Conservation (phyloP, 495 filamentous ascomycete species). For the Pyrenopolyporus hunteri region DNA sequence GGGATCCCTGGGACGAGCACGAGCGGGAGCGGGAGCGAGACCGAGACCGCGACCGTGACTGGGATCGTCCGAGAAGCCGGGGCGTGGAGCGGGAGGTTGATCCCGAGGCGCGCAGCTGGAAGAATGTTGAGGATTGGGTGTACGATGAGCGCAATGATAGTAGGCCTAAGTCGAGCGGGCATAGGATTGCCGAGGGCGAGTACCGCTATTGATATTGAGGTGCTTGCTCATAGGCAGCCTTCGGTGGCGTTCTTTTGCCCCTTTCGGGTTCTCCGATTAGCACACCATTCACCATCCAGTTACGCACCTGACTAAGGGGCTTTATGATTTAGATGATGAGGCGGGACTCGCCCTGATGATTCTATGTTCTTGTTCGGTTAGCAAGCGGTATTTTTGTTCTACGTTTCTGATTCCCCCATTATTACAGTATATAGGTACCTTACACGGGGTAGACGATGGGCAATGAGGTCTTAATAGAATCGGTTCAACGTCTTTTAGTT, state of each 20-base stretch:
- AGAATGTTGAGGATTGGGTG: conserved; percentile 43
- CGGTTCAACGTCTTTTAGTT: not conserved
- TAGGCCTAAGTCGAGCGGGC: conserved; percentile 24
- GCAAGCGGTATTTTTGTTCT: not conserved
- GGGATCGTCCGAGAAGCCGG: conserved; percentile 9
- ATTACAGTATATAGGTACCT: not conserved
- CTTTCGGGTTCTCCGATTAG: not conserved
- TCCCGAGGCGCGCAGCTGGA: conserved; percentile 39
- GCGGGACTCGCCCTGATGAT: too few relatives aligned
- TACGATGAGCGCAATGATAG: conserved; percentile 30
- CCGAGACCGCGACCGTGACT: conserved; percentile 2
- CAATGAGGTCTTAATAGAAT: not conserved
- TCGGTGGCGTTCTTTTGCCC: not conserved
- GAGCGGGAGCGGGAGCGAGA: conserved; percentile 10
- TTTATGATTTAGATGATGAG: not conserved
- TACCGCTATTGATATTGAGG: conserved; percentile 37
- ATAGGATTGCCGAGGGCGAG: conserved; percentile 21
- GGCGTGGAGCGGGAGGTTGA: conserved; percentile 40
- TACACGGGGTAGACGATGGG: not conserved
- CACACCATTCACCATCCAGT: too few relatives aligned
- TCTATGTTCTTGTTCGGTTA: not conserved
- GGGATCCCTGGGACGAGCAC: too few relatives aligned
- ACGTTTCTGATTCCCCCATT: not conserved
- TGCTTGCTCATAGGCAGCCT: not conserved
- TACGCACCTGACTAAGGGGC: not conserved